A percentile compares a stretch with the other conserved stretches of the same genome.
These are phyloP conservation scores for Spathaspora gorwiae DNA, from an alignment of 805 yeast species.

Conservation along the genomic window DNA sequence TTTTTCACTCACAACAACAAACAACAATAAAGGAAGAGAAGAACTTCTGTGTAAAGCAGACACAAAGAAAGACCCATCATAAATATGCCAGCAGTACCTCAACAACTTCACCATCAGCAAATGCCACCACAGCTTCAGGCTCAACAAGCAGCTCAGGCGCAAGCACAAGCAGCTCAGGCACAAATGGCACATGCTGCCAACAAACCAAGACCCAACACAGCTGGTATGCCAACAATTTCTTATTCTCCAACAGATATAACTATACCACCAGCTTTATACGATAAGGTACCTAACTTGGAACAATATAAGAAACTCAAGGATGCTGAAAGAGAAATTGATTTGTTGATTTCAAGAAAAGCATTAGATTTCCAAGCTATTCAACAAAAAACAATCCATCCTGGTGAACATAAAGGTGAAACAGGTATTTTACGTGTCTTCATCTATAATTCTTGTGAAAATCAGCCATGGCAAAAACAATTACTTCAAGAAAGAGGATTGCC, in stretches of 20 bases:
- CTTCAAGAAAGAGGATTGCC: constrained; percentile 17
- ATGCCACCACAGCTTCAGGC: constrained; percentile 1
- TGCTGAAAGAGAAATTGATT: constrained; percentile 80
- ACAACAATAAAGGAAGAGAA: too few species aligned
- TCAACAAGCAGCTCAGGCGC: constrained; percentile 8
- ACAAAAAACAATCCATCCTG: constrained; percentile 36
- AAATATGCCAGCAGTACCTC: constrained; percentile 1
- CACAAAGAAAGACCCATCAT: background rate
- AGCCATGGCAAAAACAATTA: constrained; percentile 66
- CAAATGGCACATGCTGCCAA: constrained; percentile 15
- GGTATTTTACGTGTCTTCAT: constrained; percentile 73
- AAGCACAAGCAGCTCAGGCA: constrained; percentile 13
- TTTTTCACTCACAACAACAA: too few species aligned
- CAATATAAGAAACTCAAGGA: constrained; percentile 66
- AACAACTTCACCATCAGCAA: background rate
- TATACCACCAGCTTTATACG: constrained; percentile 34
- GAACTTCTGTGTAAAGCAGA: too few species aligned
- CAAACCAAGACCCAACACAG: constrained; percentile 28
- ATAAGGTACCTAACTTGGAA: constrained; percentile 62
- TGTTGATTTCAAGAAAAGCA: constrained; percentile 75
- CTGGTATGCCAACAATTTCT: constrained; percentile 36
- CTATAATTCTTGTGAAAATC: constrained; percentile 78
- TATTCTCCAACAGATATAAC: constrained; percentile 40
- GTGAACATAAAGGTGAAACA: constrained; percentile 37
- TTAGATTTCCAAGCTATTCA: constrained; percentile 75